Evolutionary conservation across 176 grass and related monocot genomes (phyloP).

Genomic region (Lolium rigidum): DNA sequence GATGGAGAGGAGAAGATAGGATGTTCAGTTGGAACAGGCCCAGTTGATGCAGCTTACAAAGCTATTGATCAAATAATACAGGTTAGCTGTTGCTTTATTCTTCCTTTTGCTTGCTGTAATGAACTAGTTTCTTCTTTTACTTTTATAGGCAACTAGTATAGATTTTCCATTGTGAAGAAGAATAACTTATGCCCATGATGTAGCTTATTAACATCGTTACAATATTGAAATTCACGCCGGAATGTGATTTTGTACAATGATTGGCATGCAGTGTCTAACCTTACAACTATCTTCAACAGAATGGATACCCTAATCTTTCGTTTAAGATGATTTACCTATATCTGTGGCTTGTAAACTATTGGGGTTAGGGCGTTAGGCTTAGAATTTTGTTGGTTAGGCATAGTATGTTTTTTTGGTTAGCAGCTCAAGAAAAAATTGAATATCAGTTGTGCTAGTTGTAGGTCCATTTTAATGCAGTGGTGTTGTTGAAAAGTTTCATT

Average conservation of each 20-base stretch:
- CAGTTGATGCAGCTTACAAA: constrained; percentile 98
- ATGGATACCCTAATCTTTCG: background rate
- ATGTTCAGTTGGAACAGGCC: constrained; percentile 83
- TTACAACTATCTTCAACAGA: background rate
- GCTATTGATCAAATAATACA: constrained; percentile 91
- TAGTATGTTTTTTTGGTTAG: background rate
- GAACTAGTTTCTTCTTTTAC: background rate
- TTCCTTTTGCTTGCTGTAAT: background rate
- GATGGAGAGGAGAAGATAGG: constrained; percentile 85
- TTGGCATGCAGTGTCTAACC: background rate
- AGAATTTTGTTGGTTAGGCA: background rate
- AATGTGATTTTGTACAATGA: background rate
- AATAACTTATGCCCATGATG: background rate
- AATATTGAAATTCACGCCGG: background rate
- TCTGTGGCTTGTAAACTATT: background rate
- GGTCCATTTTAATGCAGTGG: constrained; percentile 1
- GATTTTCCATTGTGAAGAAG: background rate
- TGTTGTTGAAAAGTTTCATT: background rate
- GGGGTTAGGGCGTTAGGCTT: background rate
- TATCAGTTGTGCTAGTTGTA: background rate
- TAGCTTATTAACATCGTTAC: background rate
- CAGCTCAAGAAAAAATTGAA: background rate
- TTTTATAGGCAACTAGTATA: background rate
- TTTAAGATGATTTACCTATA: background rate
- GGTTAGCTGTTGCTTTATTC: constrained; percentile 40